Evolutionary conservation across 768 basidiomycete genomes (phyloP).

Genomic region (Amanita brunnescens): DNA sequence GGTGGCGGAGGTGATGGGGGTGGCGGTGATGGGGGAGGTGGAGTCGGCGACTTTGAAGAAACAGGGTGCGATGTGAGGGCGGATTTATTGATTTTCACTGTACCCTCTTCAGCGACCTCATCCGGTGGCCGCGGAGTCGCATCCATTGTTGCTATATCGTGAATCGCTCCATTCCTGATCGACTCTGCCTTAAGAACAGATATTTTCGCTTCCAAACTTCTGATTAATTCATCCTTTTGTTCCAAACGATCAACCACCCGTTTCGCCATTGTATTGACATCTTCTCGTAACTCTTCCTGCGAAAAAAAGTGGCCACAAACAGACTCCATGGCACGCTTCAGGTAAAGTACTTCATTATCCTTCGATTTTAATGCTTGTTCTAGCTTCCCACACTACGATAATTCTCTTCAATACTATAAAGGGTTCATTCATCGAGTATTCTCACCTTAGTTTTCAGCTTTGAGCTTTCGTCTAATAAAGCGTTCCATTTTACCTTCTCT

Average conservation of each 20-base stretch:
- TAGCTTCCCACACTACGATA: constrained; percentile 42
- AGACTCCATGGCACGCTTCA: constrained; percentile 82
- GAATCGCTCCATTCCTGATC: constrained; percentile 13
- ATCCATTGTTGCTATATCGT: constrained; percentile 30
- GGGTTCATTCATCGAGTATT: background rate
- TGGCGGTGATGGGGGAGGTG: constrained; percentile 13
- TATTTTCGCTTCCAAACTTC: constrained; percentile 39
- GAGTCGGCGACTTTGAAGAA: constrained; percentile 10
- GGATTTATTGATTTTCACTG: constrained; percentile 3
- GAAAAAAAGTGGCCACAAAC: constrained; percentile 74
- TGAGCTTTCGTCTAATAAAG: constrained; percentile 65
- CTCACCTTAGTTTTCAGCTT: constrained; percentile 61
- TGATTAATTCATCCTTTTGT: constrained; percentile 61
- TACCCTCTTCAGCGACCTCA: constrained; percentile 1
- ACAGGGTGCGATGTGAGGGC: constrained; percentile 2
- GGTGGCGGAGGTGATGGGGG: constrained; percentile 17
- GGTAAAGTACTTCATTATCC: constrained; percentile 66
- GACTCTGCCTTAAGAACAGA: constrained; percentile 42
- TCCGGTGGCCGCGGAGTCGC: constrained; percentile 47
- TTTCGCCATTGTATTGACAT: constrained; percentile 57
- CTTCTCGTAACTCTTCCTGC: constrained; percentile 42
- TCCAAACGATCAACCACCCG: constrained; percentile 61
- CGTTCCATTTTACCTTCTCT: constrained; percentile 64
- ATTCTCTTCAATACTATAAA: background rate
- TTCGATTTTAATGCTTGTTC: constrained; percentile 39